Evolutionary conservation across 257 asterid species (phyloP).

Genomic region (Solanum tacnaense): DNA sequence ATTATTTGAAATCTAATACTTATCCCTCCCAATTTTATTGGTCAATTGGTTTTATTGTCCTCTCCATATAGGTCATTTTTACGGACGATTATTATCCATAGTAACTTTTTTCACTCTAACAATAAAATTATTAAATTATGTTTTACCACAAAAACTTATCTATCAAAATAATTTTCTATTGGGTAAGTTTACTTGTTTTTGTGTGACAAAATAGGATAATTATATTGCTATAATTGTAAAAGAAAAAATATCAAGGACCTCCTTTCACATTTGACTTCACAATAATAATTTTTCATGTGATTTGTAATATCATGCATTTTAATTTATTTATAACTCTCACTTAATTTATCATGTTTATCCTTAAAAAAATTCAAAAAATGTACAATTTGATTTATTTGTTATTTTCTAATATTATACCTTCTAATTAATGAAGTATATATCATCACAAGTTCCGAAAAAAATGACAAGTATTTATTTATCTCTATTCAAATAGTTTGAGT

Average conservation of each 20-base stretch:
- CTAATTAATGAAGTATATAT: neutral
- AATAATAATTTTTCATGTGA: neutral
- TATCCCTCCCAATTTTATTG: neutral
- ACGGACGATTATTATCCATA: neutral
- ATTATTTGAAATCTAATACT: neutral
- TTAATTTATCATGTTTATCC: neutral
- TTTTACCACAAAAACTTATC: neutral
- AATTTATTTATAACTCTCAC: neutral
- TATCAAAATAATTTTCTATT: neutral
- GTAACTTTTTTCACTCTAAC: neutral
- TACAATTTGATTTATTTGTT: neutral
- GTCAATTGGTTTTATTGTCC: neutral
- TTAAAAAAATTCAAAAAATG: neutral
- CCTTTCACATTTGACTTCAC: neutral
- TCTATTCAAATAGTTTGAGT: rapidly evolving
- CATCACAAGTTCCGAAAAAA: rapidly evolving
- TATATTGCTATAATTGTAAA: neutral
- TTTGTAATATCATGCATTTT: neutral
- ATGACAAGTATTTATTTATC: neutral
- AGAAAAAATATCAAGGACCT: neutral
- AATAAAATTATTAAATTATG: neutral
- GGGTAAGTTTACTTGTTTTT: neutral
- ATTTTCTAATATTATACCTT: neutral
- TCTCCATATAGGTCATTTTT: neutral
- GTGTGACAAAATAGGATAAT: neutral